Evolutionary conservation across 306 rosid genomes (phyloP).

Genomic region (Mimosa pudica): DNA sequence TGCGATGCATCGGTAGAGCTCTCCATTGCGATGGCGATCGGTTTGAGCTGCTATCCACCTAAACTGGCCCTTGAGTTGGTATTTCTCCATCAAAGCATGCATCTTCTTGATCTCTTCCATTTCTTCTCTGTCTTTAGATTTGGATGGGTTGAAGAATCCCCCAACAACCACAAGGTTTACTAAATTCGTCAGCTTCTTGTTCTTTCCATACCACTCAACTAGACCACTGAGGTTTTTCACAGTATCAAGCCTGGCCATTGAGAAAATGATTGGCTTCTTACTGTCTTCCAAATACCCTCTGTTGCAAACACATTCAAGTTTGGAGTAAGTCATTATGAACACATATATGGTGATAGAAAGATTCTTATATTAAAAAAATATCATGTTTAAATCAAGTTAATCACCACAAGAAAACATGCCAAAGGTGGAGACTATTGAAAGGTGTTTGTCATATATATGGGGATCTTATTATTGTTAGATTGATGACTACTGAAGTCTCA

Average conservation of each 20-base stretch:
- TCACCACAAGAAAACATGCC: neutral
- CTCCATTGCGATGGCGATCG: conserved; percentile 73
- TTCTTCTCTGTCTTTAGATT: conserved; percentile 95
- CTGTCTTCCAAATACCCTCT: conserved; percentile 86
- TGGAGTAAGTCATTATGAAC: conserved; percentile 23
- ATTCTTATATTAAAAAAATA: neutral
- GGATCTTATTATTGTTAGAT: neutral
- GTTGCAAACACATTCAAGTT: conserved; percentile 39
- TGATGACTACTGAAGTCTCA: too few species aligned
- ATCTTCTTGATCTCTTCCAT: conserved; percentile 78
- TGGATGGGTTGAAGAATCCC: conserved; percentile 82
- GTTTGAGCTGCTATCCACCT: conserved; percentile 97
- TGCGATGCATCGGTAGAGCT: conserved; percentile 77
- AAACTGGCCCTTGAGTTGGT: conserved; percentile 72
- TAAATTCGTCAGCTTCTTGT: conserved; percentile 63
- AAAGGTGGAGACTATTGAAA: neutral
- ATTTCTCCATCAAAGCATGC: conserved; percentile 68
- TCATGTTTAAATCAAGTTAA: neutral
- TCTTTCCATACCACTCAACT: conserved; percentile 86
- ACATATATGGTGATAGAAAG: neutral
- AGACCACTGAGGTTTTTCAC: conserved; percentile 91
- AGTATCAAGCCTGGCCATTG: conserved; percentile 92
- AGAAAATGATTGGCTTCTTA: conserved; percentile 86
- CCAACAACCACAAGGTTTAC: conserved; percentile 90
- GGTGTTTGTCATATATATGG: neutral